These are phyloP conservation scores for Pythium sp. DNA, from an alignment of 352 stramenopile genomes.

Conservation along the genomic window DNA sequence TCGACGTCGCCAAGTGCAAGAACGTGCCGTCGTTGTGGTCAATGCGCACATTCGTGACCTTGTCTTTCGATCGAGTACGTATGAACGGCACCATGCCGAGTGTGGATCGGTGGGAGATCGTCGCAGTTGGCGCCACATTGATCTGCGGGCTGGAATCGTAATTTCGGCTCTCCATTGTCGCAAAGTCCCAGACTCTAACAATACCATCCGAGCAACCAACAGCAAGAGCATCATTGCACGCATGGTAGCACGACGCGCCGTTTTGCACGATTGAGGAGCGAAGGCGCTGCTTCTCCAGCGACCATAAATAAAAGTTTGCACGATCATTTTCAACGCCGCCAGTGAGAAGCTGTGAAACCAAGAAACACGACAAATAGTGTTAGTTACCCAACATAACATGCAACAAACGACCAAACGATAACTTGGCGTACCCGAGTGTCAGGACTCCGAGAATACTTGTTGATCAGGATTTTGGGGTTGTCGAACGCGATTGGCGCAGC, in stretches of 20 bases:
- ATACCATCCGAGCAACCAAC: slow-evolving; percentile 73
- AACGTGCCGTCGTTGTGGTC: slow-evolving; percentile 81
- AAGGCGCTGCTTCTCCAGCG: slow-evolving; percentile 62
- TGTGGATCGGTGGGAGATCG: slow-evolving; percentile 74
- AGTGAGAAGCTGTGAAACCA: slow-evolving; percentile 55
- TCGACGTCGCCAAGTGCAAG: slow-evolving; percentile 78
- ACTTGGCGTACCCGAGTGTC: slow-evolving; percentile 54
- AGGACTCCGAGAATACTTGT: slow-evolving; percentile 54
- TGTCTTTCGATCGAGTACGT: slow-evolving; percentile 73
- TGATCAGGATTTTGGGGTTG: slow-evolving; percentile 63
- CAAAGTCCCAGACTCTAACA: slow-evolving; percentile 84
- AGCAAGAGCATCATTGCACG: slow-evolving; percentile 76
- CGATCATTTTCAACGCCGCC: slow-evolving; percentile 68
- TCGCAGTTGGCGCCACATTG: slow-evolving; percentile 55
- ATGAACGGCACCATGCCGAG: slow-evolving; percentile 85
- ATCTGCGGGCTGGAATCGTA: slow-evolving; percentile 44
- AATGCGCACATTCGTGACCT: slow-evolving; percentile 75
- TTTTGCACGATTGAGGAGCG: slow-evolving; percentile 64
- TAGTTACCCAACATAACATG: background rate
- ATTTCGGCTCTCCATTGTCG: slow-evolving; percentile 50
- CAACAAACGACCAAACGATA: background rate
- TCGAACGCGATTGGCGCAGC: slow-evolving; percentile 50
- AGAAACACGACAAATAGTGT: slow-evolving; percentile 10
- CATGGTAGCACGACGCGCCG: slow-evolving; percentile 72
- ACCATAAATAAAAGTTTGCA: slow-evolving; percentile 86